phyloP scores from a whole-genome alignment of 495 filamentous ascomycete species.

The Pyrenopolyporus hunteri region DNA sequence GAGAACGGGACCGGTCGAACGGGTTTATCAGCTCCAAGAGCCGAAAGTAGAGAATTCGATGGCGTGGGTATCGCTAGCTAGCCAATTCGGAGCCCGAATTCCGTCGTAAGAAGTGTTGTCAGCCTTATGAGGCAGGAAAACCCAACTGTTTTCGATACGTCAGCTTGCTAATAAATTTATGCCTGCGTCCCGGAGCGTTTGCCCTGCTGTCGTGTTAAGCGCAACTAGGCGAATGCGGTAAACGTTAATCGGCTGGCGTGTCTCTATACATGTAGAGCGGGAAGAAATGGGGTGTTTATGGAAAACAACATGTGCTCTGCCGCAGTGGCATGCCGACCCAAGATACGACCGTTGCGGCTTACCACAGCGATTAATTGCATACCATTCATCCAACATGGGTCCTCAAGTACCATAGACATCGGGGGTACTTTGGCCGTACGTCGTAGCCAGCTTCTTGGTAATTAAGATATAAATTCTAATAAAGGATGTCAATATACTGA shows the following conservation, averaged over 20 bases:
- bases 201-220: not conserved
- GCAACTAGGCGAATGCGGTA: conserved; percentile 21
- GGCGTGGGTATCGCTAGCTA: not conserved
- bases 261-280: conserved; percentile 5
- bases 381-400: not conserved
- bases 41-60: not conserved
- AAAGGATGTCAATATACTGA: conserved; percentile 3
- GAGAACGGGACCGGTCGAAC: not conserved
- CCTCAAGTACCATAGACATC: conserved; percentile 5
- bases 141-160: conserved; percentile 10
- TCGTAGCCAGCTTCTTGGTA: conserved; percentile 7
- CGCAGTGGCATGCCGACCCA: conserved; percentile 26
- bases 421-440: conserved; percentile 12
- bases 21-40: not conserved
- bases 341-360: conserved; percentile 26
- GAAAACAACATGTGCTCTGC: conserved; percentile 26
- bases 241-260: conserved; percentile 16
- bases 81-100: not conserved
- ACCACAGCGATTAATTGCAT: conserved; percentile 11
- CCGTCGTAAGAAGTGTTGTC: not conserved
- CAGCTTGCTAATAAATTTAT: conserved; percentile 23
- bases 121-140: conserved; percentile 23
- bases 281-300: conserved; percentile 11
- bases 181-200: conserved; percentile 2
- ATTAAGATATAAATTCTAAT: conserved; percentile 1